Conservation (phyloP, 768 basidiomycete species). For the Royoungia palumana region DNA sequence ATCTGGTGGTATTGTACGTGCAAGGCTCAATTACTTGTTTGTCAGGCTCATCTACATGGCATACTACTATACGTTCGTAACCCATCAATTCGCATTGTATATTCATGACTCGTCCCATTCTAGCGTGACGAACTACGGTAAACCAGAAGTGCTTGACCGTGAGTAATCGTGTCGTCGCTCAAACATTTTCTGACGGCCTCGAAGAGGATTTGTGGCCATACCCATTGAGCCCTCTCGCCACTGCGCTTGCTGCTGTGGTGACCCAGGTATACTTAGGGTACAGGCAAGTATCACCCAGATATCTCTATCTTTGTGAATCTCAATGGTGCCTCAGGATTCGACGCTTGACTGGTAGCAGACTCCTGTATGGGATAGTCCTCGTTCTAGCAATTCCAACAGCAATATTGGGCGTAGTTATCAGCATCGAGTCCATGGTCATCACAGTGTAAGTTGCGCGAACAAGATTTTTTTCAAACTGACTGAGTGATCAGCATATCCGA, state of each 20-base stretch:
- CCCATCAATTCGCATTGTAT: not conserved
- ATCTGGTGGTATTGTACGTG: no score
- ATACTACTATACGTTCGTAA: constrained; percentile 18
- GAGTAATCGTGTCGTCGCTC: not conserved
- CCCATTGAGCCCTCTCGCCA: constrained; percentile 47
- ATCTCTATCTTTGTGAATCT: not conserved
- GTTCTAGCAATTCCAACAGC: constrained; percentile 38
- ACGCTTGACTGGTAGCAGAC: constrained; percentile 7
- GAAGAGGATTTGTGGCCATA: constrained; percentile 27
- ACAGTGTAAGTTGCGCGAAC: constrained; percentile 30
- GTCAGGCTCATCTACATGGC: constrained; percentile 17
- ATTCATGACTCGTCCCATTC: no score
- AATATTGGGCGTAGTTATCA: constrained; percentile 42
- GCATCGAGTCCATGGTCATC: constrained; percentile 42
- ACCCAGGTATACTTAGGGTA: constrained; percentile 45
- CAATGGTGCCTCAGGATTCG: constrained; percentile 7
- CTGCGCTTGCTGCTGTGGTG: constrained; percentile 45
- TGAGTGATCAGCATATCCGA: constrained; percentile 36
- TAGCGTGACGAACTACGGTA: constrained; percentile 3
- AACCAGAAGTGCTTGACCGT: constrained; percentile 13
- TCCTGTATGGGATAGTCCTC: constrained; percentile 35
- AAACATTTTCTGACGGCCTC: not conserved
- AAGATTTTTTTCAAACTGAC: not conserved
- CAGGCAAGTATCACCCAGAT: constrained; percentile 32
- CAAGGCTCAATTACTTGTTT: not conserved